Evolutionary conservation across 2,329 filamentous ascomycete species (phyloP), one percentile per base, ranked within the genome.

Genomic region (Calonectria fujianensis): DNA sequence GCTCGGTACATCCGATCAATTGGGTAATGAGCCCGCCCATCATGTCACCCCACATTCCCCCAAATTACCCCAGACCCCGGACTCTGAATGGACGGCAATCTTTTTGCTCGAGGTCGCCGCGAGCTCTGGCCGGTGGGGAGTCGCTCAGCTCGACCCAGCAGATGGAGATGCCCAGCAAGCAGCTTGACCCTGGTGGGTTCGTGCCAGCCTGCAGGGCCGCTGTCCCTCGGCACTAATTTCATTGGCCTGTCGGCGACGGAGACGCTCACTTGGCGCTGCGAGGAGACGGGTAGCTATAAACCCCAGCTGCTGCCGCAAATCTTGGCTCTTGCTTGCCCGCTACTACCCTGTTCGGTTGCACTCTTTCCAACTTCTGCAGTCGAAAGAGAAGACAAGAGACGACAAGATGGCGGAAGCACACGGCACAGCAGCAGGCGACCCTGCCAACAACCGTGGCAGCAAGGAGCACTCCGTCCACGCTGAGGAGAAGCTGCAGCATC

Each of bases 21-120:
- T 54, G 16, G 50, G 65, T 32, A 68, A 68, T 41, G 65, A 68
- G 51, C 31, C 65, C 50, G 65, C 24, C 32, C 32, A 37, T 54
- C 48, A 41, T 51, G 48, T 29, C 50, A 68, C 65, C 65, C 65
- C 65, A 54, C 65, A 68, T 57, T 68, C 48, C 51, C 50, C 65
- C 65, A 54, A 68, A 68, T 68, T 68, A 41, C 65, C 65, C 65
- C 65, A 68, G 65, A 68, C 65, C 65, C 65, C 48, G 50, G 65
- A 68, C 65, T 68, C 61, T 65, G 61, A 39, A 54, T 68, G 64
- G 41, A 51, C 48, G 31, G 45, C 29, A 37, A 37, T 27, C 45
- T 52, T 52, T 66, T n/a, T 52, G 37, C 24, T 24, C 29, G n/a
- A 27, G 27, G 11, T 18, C 35, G 27, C n/a, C 39, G 39, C 39